Evolutionary conservation across 2,329 filamentous ascomycete species (phyloP), one percentile per base, ranked within the genome.

Genomic region (Paecilomyces sp.): DNA sequence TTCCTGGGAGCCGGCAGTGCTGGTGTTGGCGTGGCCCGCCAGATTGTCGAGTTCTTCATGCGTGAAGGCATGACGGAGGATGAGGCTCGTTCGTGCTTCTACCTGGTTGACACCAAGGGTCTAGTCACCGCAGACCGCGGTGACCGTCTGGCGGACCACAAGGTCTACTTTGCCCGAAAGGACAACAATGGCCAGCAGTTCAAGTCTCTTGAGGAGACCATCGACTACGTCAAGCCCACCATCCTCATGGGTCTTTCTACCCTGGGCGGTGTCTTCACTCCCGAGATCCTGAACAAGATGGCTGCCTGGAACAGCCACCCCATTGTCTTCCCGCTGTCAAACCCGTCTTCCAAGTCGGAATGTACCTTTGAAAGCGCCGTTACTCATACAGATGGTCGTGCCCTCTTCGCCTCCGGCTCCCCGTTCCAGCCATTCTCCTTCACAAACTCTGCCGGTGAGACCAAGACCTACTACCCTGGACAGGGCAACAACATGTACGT

Each of bases 1-100:
- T 99, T 99, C 81, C 89, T 97, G 77, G 94, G 94, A 60, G 93
- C 94, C 58, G 94, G 94, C 59, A 96, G 91, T 62, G 94, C 94
- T 36, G 94, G 94, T 80, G 92, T 96, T 54, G 94, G 94, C 80
- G 94, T 99, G 61, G 94, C 94, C 61, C 96, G 96, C 83, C 94
- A 97, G 81, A 89, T 99, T 64, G 92, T 96, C 60, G 91, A 96
- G 78, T 97, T 91, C 83, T 97, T 97, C 81, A 91, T 92, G 70
- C 90, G 91, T 67, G 90, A 92, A 68, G 94, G 94, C 50, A 82
- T 97, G 70, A 89, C 88, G 9, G 93, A 97, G 76, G 86, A 92
- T 68, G 88, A 91, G 64, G 94, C 94, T 59, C 87, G 88, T 68
- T 86, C 88, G 71, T 94, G 94, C 81, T 97, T 99, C 85, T 97